phyloP scores from a whole-genome alignment of 345 rosid species.

The rapeseed (Brassica napus) region Da-Ae NC_063446.1:20492501-20493000 shows the following conservation, averaged over 20 bases:
- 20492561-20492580: slow-evolving; percentile 72
- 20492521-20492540: slow-evolving; percentile 91
- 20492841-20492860: not conserved
- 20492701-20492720: not conserved
- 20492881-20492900: not conserved
- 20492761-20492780: not conserved
- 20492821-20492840: not conserved
- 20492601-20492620: not conserved
- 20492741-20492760: not conserved
- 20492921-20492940: not conserved
- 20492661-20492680: not conserved
- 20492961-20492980: not conserved
- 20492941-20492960: not conserved
- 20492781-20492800: not conserved
- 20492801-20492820: not conserved
- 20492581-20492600: slow-evolving; percentile 61
- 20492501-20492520: slow-evolving; percentile 98
- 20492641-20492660: not conserved
- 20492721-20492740: not conserved
- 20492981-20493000: too few species aligned
- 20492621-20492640: not conserved
- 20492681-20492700: not conserved
- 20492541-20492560: slow-evolving; percentile 83
- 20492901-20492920: not conserved
- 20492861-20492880: not conserved